Evolutionary conservation across 495 filamentous ascomycete genomes (phyloP).

Genomic region (Aspergillus kassunensis): DNA sequence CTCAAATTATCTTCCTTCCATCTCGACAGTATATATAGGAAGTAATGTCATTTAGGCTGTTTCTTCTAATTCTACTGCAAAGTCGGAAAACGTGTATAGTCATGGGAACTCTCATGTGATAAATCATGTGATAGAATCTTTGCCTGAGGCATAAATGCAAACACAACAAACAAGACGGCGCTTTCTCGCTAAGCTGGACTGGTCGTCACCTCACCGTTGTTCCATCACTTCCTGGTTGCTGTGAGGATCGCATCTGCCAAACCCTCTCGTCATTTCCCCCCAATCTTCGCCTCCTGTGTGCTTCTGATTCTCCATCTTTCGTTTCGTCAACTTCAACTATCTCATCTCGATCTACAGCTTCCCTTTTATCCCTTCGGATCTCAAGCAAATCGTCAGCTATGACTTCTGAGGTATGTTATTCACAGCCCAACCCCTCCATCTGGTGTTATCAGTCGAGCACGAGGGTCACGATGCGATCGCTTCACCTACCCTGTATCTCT

Average conservation of each 20-base stretch:
- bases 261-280: constrained; percentile 19
- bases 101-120: too few species aligned
- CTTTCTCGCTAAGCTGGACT: constrained; percentile 24
- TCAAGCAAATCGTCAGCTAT: constrained; percentile 27
- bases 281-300: constrained; percentile 12
- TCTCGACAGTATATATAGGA: too few species aligned
- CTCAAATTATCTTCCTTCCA: too few species aligned
- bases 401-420: constrained; percentile 48
- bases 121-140: too few species aligned
- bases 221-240: constrained; percentile 17
- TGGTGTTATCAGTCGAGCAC: constrained; percentile 12
- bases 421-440: constrained; percentile 37
- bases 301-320: constrained; percentile 8
- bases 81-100: too few species aligned
- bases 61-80: too few species aligned
- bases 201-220: constrained; percentile 29
- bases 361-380: constrained; percentile 4
- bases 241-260: constrained; percentile 28
- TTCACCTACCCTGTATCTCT: neutral
- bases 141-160: constrained; percentile 27
- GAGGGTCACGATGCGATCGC: constrained; percentile 1
- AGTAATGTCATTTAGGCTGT: too few species aligned
- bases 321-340: constrained; percentile 7
- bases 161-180: constrained; percentile 17
- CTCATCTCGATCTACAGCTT: constrained; percentile 8